These are phyloP conservation scores for Nephelium lappaceum DNA, from an alignment of 345 rosid species.

Conservation along the genomic window DNA sequence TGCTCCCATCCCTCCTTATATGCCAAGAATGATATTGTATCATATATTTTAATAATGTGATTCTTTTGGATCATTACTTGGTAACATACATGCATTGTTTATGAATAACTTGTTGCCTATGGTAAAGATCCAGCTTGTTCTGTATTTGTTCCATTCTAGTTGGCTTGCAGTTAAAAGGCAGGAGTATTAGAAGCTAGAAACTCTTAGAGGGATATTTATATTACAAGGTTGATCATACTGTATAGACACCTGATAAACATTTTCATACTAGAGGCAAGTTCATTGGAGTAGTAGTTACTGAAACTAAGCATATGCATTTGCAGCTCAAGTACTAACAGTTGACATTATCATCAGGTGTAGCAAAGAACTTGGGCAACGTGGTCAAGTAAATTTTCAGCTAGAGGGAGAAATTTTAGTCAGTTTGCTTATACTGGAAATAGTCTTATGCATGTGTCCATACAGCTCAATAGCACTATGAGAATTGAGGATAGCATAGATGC, in stretches of 20 bases:
- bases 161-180: conserved; percentile 1
- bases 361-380: not conserved
- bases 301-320: not conserved
- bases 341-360: not conserved
- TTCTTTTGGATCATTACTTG: not conserved
- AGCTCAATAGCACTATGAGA: not conserved
- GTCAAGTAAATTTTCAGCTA: not conserved
- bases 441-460: not conserved
- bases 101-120: not conserved
- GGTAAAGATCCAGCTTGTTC: not conserved
- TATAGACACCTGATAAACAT: not conserved
- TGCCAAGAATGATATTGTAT: not conserved
- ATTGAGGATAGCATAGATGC: not conserved
- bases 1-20: not conserved
- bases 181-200: not conserved
- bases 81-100: not conserved
- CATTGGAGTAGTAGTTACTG: not conserved
- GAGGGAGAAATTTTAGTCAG: not conserved
- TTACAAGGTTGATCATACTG: not conserved
- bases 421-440: not conserved
- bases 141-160: not conserved
- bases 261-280: not conserved
- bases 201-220: not conserved
- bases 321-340: not conserved
- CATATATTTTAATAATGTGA: not conserved